Evolutionary conservation across 1,284 basidiomycete genomes (phyloP), one percentile per base, ranked within the genome.

Genomic region (Ustilago bromivora): DNA sequence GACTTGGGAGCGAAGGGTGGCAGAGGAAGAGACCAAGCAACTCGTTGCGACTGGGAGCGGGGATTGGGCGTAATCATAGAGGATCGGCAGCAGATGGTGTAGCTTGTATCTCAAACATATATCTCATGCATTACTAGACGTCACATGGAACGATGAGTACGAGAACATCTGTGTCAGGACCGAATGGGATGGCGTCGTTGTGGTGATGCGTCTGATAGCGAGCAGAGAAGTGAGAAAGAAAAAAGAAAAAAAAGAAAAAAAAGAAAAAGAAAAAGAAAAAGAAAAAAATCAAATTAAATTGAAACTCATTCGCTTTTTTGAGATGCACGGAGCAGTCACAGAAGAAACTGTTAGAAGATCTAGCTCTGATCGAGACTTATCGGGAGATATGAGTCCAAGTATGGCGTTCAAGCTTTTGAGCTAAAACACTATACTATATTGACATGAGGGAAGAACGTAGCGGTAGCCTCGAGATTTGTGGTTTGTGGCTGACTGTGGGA

Each of bases 1-100:
- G 82, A 87, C 89, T 72, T 96, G 91, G 82, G 96, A 98, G 87
- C 58, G 76, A 34, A 57, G 36, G 41, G 9, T 65, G 17, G 51
- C 52, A 8, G 71, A 71, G 2, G 57, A 71, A 11, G 75, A 70
- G 40, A 35, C 46, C n/a, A 56, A 28, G 57, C 70, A 72, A 15
- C 9, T 51, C 10, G 40, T 17, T 1, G 63, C 41, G 11, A 57
- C 10, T 17, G 61, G 54, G 11, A 32, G 23, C 51, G 51, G 66
- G 0, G 63, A 68, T 13, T 74, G 71, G 62, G 66, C 71, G 2
- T 74, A 49, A 11, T 43, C 15, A 43, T 12, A 15, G 15, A 6
- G 15, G 40, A 43, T 15, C 40, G 13, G n/a, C 31, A 19, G 11
- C 11, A 17, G 6, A 4, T 40, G 38, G 10, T 40, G 38, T 2